Evolutionary conservation across 805 yeast genomes (phyloP).

Genomic region (Wickerhamomyces bisporus): DNA sequence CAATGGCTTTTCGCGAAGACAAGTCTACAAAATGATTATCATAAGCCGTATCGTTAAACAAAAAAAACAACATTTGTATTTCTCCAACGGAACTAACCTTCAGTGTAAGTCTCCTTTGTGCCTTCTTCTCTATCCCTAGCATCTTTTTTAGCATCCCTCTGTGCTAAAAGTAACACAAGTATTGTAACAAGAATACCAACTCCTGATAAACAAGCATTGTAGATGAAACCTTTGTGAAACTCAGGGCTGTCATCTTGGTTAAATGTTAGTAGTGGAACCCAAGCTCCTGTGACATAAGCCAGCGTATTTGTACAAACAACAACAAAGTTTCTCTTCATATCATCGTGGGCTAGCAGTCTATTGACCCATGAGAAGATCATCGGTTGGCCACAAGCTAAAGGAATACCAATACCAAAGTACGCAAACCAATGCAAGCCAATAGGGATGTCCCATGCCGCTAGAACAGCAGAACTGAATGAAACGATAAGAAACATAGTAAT

Average conservation of each 20-base stretch:
- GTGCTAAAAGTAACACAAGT: neutral
- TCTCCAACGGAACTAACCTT: too few relatives aligned
- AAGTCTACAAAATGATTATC: too few relatives aligned
- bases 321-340: slow-evolving; percentile 30
- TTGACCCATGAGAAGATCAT: slow-evolving; percentile 54
- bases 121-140: too few relatives aligned
- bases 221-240: slow-evolving; percentile 29
- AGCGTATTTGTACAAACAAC: slow-evolving; percentile 37
- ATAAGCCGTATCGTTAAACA: too few relatives aligned
- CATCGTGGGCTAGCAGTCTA: slow-evolving; percentile 33
- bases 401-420: slow-evolving; percentile 43
- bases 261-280: slow-evolving; percentile 39
- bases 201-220: neutral
- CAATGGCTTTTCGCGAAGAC: too few relatives aligned
- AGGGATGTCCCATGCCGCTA: slow-evolving; percentile 45
- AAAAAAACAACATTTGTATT: too few relatives aligned
- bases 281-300: slow-evolving; percentile 37
- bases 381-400: slow-evolving; percentile 50
- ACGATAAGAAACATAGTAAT: slow-evolving; percentile 32
- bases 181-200: neutral
- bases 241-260: slow-evolving; percentile 31
- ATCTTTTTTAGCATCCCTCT: too few relatives aligned
- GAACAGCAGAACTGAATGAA: slow-evolving; percentile 36
- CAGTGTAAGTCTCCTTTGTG: too few relatives aligned
- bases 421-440: slow-evolving; percentile 44